phyloP scores from a whole-genome alignment of 2,329 filamentous ascomycete species.

The Hortaea werneckii region DNA sequence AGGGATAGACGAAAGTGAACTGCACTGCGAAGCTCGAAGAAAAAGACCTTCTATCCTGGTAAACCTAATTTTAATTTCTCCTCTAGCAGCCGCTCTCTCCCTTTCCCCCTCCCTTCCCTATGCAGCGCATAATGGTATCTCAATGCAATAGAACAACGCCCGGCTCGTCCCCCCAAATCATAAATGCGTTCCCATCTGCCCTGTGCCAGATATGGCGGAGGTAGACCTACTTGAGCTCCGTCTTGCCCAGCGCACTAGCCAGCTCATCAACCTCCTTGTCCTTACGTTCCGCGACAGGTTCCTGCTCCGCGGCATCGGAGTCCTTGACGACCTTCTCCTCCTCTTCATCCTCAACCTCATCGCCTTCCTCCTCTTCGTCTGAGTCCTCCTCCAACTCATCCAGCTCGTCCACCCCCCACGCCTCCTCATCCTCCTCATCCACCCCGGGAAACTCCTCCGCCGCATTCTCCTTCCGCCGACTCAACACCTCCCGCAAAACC shows the following conservation, averaged over 20 bases:
- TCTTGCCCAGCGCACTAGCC: slow-evolving; percentile 65
- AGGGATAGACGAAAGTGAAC: too few relatives aligned
- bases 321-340: slow-evolving; percentile 61
- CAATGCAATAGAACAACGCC: too few relatives aligned
- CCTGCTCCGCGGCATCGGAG: slow-evolving; percentile 61
- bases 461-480: slow-evolving; percentile 46
- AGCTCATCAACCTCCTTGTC: slow-evolving; percentile 74
- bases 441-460: slow-evolving; percentile 43
- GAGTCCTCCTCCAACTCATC: slow-evolving; percentile 64
- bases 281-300: slow-evolving; percentile 60
- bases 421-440: slow-evolving; percentile 63
- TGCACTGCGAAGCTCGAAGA: too few relatives aligned
- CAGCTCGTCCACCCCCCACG: slow-evolving; percentile 77
- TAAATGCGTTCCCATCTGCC: too few relatives aligned
- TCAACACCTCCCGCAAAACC: slow-evolving; percentile 55
- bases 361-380: slow-evolving; percentile 60
- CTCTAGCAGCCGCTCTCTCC: too few relatives aligned
- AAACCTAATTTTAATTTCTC: too few relatives aligned
- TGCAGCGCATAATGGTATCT: too few relatives aligned
- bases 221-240: slow-evolving; percentile 30
- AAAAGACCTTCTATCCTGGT: too few relatives aligned
- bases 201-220: background rate
- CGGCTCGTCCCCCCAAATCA: too few relatives aligned
- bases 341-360: slow-evolving; percentile 51
- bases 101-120: too few relatives aligned